Conservation (phyloP, 1,284 basidiomycete species). For the Trichosporon inkin region DNA sequence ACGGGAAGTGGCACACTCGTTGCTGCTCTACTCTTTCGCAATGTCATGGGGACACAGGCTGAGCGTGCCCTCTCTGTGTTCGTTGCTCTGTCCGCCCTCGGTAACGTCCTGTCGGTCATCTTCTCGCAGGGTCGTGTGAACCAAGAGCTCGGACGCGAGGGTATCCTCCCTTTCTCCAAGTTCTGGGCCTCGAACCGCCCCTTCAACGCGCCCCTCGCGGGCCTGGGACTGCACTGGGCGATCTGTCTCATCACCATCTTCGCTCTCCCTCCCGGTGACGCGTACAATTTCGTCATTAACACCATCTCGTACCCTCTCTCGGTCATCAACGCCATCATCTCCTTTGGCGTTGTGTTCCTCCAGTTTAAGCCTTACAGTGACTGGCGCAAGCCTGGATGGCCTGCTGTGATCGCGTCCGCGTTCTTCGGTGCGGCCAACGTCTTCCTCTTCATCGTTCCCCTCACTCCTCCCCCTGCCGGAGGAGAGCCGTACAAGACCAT, state of each 20-base stretch:
- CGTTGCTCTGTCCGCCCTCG: slow-evolving; percentile 46
- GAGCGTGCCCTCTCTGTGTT: slow-evolving; percentile 33
- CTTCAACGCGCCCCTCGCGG: slow-evolving; percentile 35
- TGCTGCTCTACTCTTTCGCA: slow-evolving; percentile 31
- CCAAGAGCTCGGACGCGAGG: slow-evolving; percentile 45
- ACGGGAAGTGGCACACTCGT: slow-evolving; percentile 37
- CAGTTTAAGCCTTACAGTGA: slow-evolving; percentile 18
- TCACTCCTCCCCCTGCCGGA: slow-evolving; percentile 15
- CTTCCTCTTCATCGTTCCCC: slow-evolving; percentile 20
- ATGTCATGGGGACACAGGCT: slow-evolving; percentile 10
- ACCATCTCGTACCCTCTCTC: slow-evolving; percentile 24
- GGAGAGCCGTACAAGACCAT: slow-evolving; percentile 21
- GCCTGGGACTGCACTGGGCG: slow-evolving; percentile 41
- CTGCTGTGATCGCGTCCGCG: not conserved
- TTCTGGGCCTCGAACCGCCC: slow-evolving; percentile 41
- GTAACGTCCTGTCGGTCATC: slow-evolving; percentile 44
- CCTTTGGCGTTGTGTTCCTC: slow-evolving; percentile 21
- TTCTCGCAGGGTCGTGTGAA: slow-evolving; percentile 51
- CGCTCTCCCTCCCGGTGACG: slow-evolving; percentile 57
- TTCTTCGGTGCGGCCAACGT: slow-evolving; percentile 24
- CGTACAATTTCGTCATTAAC: slow-evolving; percentile 53
- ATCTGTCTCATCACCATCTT: slow-evolving; percentile 59
- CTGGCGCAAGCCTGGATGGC: slow-evolving; percentile 14
- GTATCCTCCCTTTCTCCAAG: slow-evolving; percentile 44
- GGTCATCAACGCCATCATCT: slow-evolving; percentile 20